Percentiles rank a stretch among this genome's conserved stretches.
Conservation (phyloP, 306 rosid species). For the Sesbania bispinosa region DNA sequence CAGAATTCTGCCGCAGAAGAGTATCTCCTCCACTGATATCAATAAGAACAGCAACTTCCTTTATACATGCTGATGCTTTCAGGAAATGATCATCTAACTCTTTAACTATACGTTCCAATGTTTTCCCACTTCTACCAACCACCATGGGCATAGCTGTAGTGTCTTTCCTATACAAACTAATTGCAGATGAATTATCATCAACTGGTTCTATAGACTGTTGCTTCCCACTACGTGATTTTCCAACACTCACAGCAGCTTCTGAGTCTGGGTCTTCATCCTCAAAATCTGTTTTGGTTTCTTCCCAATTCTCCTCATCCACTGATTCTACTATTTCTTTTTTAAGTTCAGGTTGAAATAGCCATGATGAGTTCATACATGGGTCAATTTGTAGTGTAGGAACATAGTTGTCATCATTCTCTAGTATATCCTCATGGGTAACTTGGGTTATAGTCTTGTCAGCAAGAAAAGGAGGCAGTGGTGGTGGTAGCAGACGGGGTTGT, state of each 20-base stretch:
- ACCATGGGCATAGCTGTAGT: conserved; percentile 32
- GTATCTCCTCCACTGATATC: conserved; percentile 55
- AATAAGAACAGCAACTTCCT: conserved; percentile 79
- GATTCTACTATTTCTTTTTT: conserved; percentile 40
- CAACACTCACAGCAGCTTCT: conserved; percentile 41
- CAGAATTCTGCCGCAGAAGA: conserved; percentile 45
- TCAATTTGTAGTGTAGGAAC: conserved; percentile 23
- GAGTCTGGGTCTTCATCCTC: conserved; percentile 66
- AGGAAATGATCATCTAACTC: conserved; percentile 84
- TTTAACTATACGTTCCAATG: conserved; percentile 60
- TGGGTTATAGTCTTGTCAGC: conserved; percentile 38
- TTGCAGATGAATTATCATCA: conserved; percentile 39
- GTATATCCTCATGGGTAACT: conserved; percentile 31
- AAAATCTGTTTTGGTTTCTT: conserved; percentile 67
- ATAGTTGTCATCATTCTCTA: conserved; percentile 34
- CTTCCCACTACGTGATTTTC: conserved; percentile 34
- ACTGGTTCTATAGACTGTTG: conserved; percentile 33
- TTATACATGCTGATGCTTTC: conserved; percentile 69
- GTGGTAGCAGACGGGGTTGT: conserved; percentile 50
- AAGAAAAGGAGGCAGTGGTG: conserved; percentile 66
- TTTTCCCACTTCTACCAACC: conserved; percentile 49
- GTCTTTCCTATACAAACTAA: conserved; percentile 38
- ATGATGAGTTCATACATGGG: conserved; percentile 25
- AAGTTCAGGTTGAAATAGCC: conserved; percentile 21
- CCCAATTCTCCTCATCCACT: conserved; percentile 69